A percentile compares a stretch with the other conserved stretches of the same genome.
These are phyloP conservation scores for Theobroma cacao DNA, from an alignment of 345 rosid species.

Conservation along the genomic window DNA sequence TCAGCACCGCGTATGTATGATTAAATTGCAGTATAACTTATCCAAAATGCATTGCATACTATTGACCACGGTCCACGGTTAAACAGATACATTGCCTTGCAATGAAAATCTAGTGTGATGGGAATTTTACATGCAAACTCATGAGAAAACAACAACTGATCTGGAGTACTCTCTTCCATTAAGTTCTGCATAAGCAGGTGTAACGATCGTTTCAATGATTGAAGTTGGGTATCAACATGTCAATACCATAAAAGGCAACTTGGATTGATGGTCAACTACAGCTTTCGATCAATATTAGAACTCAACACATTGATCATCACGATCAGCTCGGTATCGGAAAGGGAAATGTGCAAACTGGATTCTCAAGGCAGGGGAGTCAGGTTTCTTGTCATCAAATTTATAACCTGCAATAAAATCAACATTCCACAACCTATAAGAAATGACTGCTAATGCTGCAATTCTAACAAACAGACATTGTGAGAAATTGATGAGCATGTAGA, in stretches of 20 bases:
- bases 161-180: too few species aligned
- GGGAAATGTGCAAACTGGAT: constrained; percentile 53
- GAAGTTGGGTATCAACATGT: not conserved
- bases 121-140: not conserved
- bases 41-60: not conserved
- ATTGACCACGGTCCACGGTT: not conserved
- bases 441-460: not conserved
- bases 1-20: not conserved
- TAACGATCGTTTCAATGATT: not conserved
- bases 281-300: not conserved
- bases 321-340: constrained; percentile 31
- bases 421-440: not conserved
- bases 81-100: not conserved
- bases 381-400: constrained; percentile 55
- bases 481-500: not conserved
- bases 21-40: too few species aligned
- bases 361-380: constrained; percentile 33
- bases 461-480: not conserved
- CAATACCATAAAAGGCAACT: not conserved
- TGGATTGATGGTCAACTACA: not conserved
- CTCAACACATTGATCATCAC: constrained; percentile 11
- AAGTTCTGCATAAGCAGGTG: not conserved
- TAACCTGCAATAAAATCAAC: constrained; percentile 38
- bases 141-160: not conserved
- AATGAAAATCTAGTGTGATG: not conserved